A percentile compares a stretch with the other conserved stretches of the same genome.
phyloP scores from a whole-genome alignment of 164 flowering plant species.

The Macadamia tetraphylla region DNA sequence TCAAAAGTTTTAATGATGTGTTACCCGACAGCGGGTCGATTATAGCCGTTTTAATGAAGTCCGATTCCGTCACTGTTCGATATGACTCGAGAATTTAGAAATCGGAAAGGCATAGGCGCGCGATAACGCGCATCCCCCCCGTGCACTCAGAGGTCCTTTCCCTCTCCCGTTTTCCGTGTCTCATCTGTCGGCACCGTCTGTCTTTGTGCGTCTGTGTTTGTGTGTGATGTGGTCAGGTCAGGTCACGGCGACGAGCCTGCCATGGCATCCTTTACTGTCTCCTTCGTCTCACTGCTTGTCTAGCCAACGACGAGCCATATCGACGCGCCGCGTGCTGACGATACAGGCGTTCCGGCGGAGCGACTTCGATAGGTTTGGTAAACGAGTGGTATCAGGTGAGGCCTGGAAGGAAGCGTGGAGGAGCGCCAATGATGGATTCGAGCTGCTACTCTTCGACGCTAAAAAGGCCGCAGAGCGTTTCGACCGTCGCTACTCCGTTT shows the following conservation, averaged over 20 bases:
- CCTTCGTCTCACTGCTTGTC: slow-evolving; percentile 15
- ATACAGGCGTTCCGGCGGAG: slow-evolving; percentile 54
- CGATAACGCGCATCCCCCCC: no score
- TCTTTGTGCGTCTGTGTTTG: no score
- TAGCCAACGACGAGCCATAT: neutral
- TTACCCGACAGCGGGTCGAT: no score
- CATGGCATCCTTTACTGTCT: slow-evolving; percentile 32
- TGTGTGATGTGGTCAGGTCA: slow-evolving; percentile 1
- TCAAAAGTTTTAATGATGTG: no score
- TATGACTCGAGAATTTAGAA: no score
- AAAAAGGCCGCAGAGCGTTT: slow-evolving; percentile 75
- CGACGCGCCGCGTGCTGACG: slow-evolving; percentile 15
- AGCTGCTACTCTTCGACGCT: slow-evolving; percentile 61
- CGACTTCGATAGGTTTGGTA: slow-evolving; percentile 65
- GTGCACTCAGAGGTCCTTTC: no score
- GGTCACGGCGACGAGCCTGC: slow-evolving; percentile 34
- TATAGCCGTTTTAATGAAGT: no score
- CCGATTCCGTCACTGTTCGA: no score
- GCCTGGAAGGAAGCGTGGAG: slow-evolving; percentile 66
- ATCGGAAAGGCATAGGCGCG: no score
- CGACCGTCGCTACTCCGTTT: slow-evolving; percentile 66
- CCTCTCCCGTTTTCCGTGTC: no score
- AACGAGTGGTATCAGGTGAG: slow-evolving; percentile 54
- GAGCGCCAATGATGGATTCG: slow-evolving; percentile 74
- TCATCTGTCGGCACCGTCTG: no score